Evolutionary conservation across 768 basidiomycete genomes (phyloP), one percentile per base, ranked within the genome.

Genomic region (Suillus subaureus): DNA sequence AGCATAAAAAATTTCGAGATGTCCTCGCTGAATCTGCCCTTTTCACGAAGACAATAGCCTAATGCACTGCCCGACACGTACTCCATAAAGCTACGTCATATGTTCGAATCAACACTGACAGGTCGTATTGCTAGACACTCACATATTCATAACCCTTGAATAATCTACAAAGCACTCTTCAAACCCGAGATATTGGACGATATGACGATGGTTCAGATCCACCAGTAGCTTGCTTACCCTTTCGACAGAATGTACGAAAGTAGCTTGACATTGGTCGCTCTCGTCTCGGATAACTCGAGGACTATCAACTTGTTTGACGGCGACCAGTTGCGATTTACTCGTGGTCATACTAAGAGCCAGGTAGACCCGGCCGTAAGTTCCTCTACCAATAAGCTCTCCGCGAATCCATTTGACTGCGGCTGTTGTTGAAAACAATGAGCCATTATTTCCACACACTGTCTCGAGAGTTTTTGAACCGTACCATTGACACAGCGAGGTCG

Each of bases 21-120:
- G 66, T 91, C 87, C 73, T 97, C 94, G 62, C 92, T 88, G 74
- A 99, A 97, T 73, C 92, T 92, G 68, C 95, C 96, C 73, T 97
- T 91, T 68, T 94, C 94, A 60, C 92, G 89, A 69, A 99, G 77
- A 79, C 94, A 90, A 74, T 91, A 88, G 69, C 94, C 94, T 64
- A 99, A 87, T 0, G 96, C 97, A 23, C 97, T 97, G 71, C 97
- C 97, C 64, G 97, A 96, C 64, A 99, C 97, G 75, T 99, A 99
- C 80, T 99, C 97, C 74, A 99, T 83, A 82, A 99, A 99, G 72
- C 97, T 99, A 68, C 61, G 6, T 67, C 47, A 26, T 16, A 16
- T 16, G 52, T 67, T 45, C 60, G 55, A 52, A 45, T n/a, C 18
- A 45, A 16, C n/a, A 62, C 39, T 18, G 18, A 9, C 28, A 58